Percentiles rank a stretch among this genome's conserved stretches.
phyloP scores from a whole-genome alignment of 306 rosid genomes.

The Fragaria vesca region DNA sequence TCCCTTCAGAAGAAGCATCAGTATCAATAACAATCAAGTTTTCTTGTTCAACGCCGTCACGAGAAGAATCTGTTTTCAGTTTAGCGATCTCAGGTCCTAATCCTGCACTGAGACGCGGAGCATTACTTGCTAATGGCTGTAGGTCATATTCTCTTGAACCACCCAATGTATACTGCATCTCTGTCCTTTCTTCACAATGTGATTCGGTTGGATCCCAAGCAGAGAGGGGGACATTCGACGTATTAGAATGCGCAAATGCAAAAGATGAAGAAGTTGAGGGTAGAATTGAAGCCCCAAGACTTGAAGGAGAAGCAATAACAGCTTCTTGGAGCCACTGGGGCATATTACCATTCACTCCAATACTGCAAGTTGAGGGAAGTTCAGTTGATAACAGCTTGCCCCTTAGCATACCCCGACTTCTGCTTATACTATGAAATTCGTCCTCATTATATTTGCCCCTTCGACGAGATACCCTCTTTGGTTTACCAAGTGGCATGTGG shows the following conservation, averaged over 20 bases:
- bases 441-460: constrained; percentile 31
- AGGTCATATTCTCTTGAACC: constrained; percentile 29
- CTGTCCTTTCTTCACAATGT: constrained; percentile 23
- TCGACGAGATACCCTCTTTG: constrained; percentile 29
- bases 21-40: constrained; percentile 50
- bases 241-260: constrained; percentile 33
- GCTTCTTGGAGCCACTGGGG: constrained; percentile 72
- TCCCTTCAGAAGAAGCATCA: constrained; percentile 68
- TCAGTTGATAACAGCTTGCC: constrained; percentile 30
- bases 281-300: constrained; percentile 21
- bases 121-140: constrained; percentile 23
- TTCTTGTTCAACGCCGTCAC: constrained; percentile 20
- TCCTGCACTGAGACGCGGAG: constrained; percentile 33
- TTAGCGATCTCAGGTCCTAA: constrained; percentile 34
- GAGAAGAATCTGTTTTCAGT: constrained; percentile 28
- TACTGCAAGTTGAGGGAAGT: constrained; percentile 26
- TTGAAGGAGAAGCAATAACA: constrained; percentile 32
- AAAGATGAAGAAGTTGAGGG: constrained; percentile 23
- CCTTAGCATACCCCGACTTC: constrained; percentile 27
- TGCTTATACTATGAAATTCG: constrained; percentile 24
- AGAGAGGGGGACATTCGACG: constrained; percentile 16
- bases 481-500: constrained; percentile 31
- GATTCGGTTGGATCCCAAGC: constrained; percentile 27
- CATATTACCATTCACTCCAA: constrained; percentile 31
- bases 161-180: constrained; percentile 25